These are phyloP conservation scores for Prunus mira DNA, from an alignment of 306 rosid species.

Conservation along the genomic window DNA sequence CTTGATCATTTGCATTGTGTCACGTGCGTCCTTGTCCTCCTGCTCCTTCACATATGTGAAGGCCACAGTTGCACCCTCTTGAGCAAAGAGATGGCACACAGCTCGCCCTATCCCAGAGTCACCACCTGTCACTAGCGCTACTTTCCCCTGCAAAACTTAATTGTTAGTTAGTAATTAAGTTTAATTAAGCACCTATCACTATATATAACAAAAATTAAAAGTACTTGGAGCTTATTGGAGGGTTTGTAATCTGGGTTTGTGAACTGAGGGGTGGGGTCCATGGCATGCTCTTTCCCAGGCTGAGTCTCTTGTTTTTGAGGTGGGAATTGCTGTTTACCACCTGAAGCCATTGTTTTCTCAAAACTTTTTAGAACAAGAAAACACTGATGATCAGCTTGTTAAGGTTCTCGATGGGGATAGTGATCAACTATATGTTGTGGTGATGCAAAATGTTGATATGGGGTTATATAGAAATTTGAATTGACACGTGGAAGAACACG, in stretches of 20 bases:
- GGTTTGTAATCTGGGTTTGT: slow-evolving; percentile 54
- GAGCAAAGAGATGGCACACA: slow-evolving; percentile 57
- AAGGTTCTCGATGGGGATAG: too few relatives aligned
- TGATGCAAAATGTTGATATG: background rate
- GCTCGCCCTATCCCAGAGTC: slow-evolving; percentile 85
- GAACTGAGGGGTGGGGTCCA: slow-evolving; percentile 80
- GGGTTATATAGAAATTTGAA: background rate
- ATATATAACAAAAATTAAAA: too few relatives aligned
- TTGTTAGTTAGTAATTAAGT: background rate
- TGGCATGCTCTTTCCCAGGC: slow-evolving; percentile 72
- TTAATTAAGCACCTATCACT: background rate
- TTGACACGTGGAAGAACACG: slow-evolving; percentile 32
- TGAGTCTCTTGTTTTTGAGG: slow-evolving; percentile 59
- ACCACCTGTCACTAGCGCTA: slow-evolving; percentile 71
- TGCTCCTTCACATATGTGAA: slow-evolving; percentile 73
- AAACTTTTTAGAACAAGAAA: background rate
- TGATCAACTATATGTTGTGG: background rate
- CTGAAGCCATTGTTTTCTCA: slow-evolving; percentile 60
- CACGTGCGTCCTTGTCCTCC: slow-evolving; percentile 68
- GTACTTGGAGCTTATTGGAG: slow-evolving; percentile 67
- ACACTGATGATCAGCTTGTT: background rate
- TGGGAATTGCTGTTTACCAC: slow-evolving; percentile 41
- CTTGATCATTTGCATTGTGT: slow-evolving; percentile 49
- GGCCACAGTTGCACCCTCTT: slow-evolving; percentile 77
- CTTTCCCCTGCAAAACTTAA: slow-evolving; percentile 51